A percentile compares a stretch with the other conserved stretches of the same genome.
Conservation (phyloP, 495 filamentous ascomycete species). For the Cercophora scortea region DNA sequence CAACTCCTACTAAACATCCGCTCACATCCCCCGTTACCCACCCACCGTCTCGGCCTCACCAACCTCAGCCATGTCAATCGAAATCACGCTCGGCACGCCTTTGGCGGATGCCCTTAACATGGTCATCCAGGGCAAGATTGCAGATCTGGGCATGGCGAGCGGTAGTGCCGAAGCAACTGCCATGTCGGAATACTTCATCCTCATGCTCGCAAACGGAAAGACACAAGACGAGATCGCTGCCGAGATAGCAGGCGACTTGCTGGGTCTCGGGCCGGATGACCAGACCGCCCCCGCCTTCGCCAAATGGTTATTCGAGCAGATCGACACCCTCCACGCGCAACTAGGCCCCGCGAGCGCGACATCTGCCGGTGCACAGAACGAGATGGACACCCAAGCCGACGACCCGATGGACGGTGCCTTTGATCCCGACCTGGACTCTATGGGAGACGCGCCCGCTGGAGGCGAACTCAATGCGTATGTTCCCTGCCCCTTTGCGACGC, state of each 20-base stretch:
- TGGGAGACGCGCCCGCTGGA: conserved; percentile 20
- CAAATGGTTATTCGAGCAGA: conserved; percentile 83
- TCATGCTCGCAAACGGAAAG: conserved; percentile 95
- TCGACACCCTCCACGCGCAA: conserved; percentile 58
- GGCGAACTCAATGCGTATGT: conserved; percentile 63
- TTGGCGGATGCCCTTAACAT: conserved; percentile 72
- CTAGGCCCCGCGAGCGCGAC: conserved; percentile 38
- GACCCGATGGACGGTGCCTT: conserved; percentile 22
- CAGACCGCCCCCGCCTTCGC: conserved; percentile 77
- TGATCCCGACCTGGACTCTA: conserved; percentile 64
- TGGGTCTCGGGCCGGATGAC: conserved; percentile 76
- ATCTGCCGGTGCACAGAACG: conserved; percentile 10
- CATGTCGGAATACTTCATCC: conserved; percentile 88
- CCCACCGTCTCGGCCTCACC: no score
- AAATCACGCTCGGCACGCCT: conserved; percentile 64
- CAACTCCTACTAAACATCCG: background rate
- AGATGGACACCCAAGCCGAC: conserved; percentile 12
- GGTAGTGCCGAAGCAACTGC: conserved; percentile 73
- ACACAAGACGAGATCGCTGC: conserved; percentile 79
- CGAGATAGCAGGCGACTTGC: conserved; percentile 82
- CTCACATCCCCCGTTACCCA: no score
- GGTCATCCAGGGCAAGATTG: conserved; percentile 82
- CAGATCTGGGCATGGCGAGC: conserved; percentile 88
- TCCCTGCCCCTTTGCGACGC: background rate
- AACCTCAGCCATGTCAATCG: conserved; percentile 54